Conservation (phyloP, 1,139 yeast species). For the Diutina siamensis region DNA sequence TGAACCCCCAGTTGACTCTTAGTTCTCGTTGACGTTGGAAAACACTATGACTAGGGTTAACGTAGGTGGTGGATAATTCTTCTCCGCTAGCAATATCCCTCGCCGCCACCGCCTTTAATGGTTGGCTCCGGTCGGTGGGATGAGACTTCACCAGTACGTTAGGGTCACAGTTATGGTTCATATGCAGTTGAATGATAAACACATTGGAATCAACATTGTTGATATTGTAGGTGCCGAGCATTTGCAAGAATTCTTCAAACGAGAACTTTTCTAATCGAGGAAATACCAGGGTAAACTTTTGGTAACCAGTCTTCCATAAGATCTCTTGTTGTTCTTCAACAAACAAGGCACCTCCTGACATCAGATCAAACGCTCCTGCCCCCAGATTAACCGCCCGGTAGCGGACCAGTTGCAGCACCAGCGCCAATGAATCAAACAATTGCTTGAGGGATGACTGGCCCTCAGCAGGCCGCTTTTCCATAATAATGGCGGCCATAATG, state of each 20-base stretch:
- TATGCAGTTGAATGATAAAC: conserved; percentile 52
- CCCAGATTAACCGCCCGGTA: conserved; percentile 49
- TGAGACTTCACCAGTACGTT: conserved; percentile 42
- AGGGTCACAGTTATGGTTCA: conserved; percentile 72
- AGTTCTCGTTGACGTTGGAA: conserved; percentile 56
- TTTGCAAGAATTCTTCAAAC: conserved; percentile 45
- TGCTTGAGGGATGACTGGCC: conserved; percentile 10
- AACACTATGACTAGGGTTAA: conserved; percentile 53
- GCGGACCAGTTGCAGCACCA: conserved; percentile 56
- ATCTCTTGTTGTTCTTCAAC: conserved; percentile 47
- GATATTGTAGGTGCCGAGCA: conserved; percentile 63
- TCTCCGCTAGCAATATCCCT: conserved; percentile 51
- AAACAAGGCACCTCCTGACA: conserved; percentile 38
- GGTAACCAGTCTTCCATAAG: conserved; percentile 50
- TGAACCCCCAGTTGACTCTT: conserved; percentile 74
- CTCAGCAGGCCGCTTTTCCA: conserved; percentile 33
- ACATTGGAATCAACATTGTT: conserved; percentile 60
- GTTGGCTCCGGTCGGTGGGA: conserved; percentile 15
- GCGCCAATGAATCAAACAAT: conserved; percentile 48
- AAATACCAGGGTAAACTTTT: conserved; percentile 38
- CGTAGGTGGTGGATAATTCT: conserved; percentile 61
- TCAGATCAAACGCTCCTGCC: conserved; percentile 43
- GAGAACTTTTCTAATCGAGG: conserved; percentile 21
- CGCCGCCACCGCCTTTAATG: conserved; percentile 49
- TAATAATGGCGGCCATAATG: conserved; percentile 36